Conservation (phyloP, 164 flowering plant genomes). For the Malania oleifera region DNA sequence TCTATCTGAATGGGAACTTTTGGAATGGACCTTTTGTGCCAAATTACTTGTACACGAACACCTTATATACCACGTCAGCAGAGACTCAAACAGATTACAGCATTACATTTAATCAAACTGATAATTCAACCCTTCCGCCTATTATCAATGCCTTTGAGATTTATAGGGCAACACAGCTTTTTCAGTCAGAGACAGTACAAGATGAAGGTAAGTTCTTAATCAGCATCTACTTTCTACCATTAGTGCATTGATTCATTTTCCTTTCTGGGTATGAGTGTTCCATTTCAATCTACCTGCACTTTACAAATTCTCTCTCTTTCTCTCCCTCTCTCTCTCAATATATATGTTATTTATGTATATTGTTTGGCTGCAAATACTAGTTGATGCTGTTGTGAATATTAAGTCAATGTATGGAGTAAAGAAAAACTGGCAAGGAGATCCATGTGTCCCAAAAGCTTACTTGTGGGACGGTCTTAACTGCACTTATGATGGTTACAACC, state of each 20-base stretch:
- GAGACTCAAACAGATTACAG: not conserved
- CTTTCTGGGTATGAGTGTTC: too few relatives aligned
- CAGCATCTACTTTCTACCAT: too few relatives aligned
- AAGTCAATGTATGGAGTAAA: not conserved
- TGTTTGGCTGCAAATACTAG: not conserved
- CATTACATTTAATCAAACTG: conserved; percentile 3
- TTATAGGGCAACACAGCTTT: not conserved
- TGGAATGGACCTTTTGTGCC: not conserved
- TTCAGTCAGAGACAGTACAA: not conserved
- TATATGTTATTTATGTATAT: not conserved
- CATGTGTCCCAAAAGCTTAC: conserved; percentile 4
- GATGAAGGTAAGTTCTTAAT: conserved; percentile 19
- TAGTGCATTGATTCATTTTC: too few relatives aligned
- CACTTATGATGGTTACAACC: not conserved
- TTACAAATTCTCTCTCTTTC: not conserved
- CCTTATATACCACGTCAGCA: not conserved
- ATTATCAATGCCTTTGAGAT: conserved; percentile 23
- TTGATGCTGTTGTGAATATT: conserved; percentile 4
- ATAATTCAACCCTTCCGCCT: conserved; percentile 19
- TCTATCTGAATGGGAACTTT: not conserved
- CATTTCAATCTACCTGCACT: too few relatives aligned
- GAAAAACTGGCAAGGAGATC: conserved; percentile 19
- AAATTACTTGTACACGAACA: not conserved
- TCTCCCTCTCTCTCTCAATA: not conserved
- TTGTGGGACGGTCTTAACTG: conserved; percentile 11